A percentile compares a stretch with the other conserved stretches of the same genome.
Evolutionary conservation across 495 filamentous ascomycete species (phyloP).

Genomic region (Aspergillus homomorphus): DNA sequence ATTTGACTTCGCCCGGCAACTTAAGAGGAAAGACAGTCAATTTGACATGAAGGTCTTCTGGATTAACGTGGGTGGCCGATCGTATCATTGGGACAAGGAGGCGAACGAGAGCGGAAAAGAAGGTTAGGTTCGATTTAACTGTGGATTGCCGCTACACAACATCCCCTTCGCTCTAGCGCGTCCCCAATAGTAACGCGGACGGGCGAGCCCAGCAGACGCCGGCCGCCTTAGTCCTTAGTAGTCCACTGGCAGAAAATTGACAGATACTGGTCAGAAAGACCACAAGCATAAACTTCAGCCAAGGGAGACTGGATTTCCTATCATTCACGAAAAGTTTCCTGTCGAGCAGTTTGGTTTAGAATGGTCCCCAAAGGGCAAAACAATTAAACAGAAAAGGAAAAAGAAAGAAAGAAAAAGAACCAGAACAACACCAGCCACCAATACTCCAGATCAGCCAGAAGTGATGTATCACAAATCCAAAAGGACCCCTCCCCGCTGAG

Average conservation of each 20-base stretch:
- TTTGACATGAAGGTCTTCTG: background rate
- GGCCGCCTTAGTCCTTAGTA: too few relatives aligned
- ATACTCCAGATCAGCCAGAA: background rate
- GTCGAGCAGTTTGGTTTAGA: background rate
- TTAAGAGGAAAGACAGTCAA: background rate
- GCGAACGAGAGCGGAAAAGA: background rate
- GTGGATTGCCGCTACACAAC: background rate
- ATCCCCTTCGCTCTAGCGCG: background rate
- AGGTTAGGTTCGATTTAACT: background rate
- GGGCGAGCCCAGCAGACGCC: too few relatives aligned
- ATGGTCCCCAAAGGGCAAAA: background rate
- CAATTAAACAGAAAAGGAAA: too few relatives aligned
- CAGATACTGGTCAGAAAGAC: background rate
- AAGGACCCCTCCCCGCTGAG: background rate
- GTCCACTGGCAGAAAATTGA: background rate
- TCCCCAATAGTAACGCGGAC: background rate
- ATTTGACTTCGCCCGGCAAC: background rate
- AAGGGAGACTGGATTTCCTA: background rate
- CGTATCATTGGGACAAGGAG: background rate
- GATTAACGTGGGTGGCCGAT: background rate
- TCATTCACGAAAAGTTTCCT: background rate
- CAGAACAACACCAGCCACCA: background rate
- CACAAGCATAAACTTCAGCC: background rate
- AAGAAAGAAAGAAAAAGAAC: background rate
- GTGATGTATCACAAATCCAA: slow-evolving; percentile 4